phyloP scores from a whole-genome alignment of 371 early-diverging fungal species.

The Mucor mucedo region DNA sequence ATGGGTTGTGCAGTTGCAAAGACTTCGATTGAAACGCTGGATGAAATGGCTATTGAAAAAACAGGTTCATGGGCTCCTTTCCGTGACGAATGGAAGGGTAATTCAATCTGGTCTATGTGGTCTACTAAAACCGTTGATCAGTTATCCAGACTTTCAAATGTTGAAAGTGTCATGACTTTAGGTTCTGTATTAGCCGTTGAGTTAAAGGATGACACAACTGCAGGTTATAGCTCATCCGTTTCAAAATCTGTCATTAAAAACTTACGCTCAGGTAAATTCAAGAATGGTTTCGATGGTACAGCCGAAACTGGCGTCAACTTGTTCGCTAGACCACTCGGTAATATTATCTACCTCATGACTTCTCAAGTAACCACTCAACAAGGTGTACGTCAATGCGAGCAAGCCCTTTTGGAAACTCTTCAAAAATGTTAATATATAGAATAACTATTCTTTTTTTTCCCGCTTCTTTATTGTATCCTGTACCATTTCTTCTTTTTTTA shows the following conservation, averaged over 20 bases:
- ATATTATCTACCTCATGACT: conserved; percentile 80
- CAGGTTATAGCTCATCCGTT: conserved; percentile 62
- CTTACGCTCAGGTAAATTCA: conserved; percentile 48
- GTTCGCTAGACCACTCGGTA: conserved; percentile 77
- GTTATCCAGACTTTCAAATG: conserved; percentile 59
- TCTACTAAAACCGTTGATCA: conserved; percentile 48
- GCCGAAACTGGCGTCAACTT: conserved; percentile 49
- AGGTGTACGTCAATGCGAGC: conserved; percentile 57
- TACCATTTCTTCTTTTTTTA: background rate
- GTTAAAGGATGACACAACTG: conserved; percentile 58
- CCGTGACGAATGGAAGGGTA: conserved; percentile 49
- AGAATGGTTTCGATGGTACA: conserved; percentile 34
- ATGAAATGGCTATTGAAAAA: conserved; percentile 40
- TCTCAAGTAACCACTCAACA: conserved; percentile 64
- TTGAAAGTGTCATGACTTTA: conserved; percentile 75
- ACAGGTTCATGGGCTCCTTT: conserved; percentile 35
- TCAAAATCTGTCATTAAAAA: conserved; percentile 53
- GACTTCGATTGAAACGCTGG: conserved; percentile 61
- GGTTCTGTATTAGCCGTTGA: conserved; percentile 79
- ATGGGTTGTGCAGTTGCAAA: conserved; percentile 80
- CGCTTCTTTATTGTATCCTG: too few species aligned
- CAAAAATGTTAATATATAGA: background rate
- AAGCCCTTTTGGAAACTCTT: conserved; percentile 46
- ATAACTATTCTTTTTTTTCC: too few species aligned
- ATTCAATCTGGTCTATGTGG: conserved; percentile 65